Evolutionary conservation across 371 early-diverging fungal genomes (phyloP).

Genomic region (Mortierella sp.): DNA sequence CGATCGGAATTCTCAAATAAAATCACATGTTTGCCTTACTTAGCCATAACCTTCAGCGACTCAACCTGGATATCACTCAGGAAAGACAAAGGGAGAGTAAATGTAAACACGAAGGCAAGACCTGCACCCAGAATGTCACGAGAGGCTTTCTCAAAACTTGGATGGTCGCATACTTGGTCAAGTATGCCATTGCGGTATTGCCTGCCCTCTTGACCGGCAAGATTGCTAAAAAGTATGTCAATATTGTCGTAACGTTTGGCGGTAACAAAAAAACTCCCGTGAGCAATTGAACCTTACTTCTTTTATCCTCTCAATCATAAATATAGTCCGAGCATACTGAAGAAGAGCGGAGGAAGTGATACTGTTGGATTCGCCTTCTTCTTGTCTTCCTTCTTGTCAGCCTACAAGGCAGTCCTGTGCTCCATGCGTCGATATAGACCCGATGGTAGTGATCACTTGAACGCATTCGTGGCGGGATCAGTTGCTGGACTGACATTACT

Average conservation of each 20-base stretch:
- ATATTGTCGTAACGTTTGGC: background rate
- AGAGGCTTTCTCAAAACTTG: slow-evolving; percentile 84
- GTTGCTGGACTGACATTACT: slow-evolving; percentile 79
- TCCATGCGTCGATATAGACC: slow-evolving; percentile 69
- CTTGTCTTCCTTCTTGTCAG: slow-evolving; percentile 80
- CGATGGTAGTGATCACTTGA: slow-evolving; percentile 67
- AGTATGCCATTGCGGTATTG: slow-evolving; percentile 78
- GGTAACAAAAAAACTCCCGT: no score
- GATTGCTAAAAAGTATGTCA: slow-evolving; percentile 69
- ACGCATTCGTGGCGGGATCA: slow-evolving; percentile 84
- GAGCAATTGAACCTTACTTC: background rate
- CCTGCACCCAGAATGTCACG: slow-evolving; percentile 81
- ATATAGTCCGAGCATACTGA: slow-evolving; percentile 65
- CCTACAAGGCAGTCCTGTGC: slow-evolving; percentile 85
- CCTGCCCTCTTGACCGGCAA: slow-evolving; percentile 77
- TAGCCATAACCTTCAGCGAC: slow-evolving; percentile 72
- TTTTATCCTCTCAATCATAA: background rate
- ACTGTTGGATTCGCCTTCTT: slow-evolving; percentile 86
- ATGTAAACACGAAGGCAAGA: slow-evolving; percentile 83
- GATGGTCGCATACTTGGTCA: slow-evolving; percentile 76
- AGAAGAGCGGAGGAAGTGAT: slow-evolving; percentile 74
- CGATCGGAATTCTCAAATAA: no score
- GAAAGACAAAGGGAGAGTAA: slow-evolving; percentile 43
- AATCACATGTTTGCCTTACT: background rate
- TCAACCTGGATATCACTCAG: slow-evolving; percentile 64